Conservation (phyloP, 257 asterid genomes). For the Lycium barbarum region DNA sequence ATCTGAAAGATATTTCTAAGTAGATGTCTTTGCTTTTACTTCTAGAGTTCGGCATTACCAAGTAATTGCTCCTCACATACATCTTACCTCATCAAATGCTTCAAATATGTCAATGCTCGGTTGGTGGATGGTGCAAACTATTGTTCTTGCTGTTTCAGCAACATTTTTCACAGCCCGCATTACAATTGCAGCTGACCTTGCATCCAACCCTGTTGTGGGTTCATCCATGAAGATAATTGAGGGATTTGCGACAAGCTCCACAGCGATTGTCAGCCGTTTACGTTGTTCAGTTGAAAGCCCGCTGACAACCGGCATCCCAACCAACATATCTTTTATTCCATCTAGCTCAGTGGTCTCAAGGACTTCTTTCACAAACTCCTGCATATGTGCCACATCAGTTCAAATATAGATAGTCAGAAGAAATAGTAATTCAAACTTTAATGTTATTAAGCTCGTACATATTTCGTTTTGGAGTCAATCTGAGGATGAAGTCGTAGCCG, state of each 20-base stretch:
- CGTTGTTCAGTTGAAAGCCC: slow-evolving; percentile 69
- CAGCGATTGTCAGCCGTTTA: slow-evolving; percentile 64
- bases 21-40: background rate
- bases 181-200: slow-evolving; percentile 70
- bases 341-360: slow-evolving; percentile 64
- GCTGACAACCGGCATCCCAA: slow-evolving; percentile 56
- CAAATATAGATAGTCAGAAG: background rate
- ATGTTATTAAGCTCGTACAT: slow-evolving; percentile 37
- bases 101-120: slow-evolving; percentile 70
- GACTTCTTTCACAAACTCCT: slow-evolving; percentile 68
- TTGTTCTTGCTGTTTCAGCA: slow-evolving; percentile 61
- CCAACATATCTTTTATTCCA: slow-evolving; percentile 52
- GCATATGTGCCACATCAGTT: background rate
- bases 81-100: slow-evolving; percentile 50
- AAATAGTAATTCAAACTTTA: slow-evolving; percentile 25
- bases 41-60: background rate
- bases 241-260: slow-evolving; percentile 68
- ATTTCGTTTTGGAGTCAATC: slow-evolving; percentile 50
- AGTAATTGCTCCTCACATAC: background rate
- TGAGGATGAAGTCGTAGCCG: slow-evolving; percentile 62
- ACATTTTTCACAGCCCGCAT: slow-evolving; percentile 67
- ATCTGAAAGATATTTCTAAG: background rate
- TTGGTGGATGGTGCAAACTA: slow-evolving; percentile 71
- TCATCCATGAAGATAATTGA: slow-evolving; percentile 66
- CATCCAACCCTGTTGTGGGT: slow-evolving; percentile 70